Evolutionary conservation across 768 basidiomycete genomes (phyloP), one percentile per base, ranked within the genome.

Genomic region (Leccinum incarnatum): DNA sequence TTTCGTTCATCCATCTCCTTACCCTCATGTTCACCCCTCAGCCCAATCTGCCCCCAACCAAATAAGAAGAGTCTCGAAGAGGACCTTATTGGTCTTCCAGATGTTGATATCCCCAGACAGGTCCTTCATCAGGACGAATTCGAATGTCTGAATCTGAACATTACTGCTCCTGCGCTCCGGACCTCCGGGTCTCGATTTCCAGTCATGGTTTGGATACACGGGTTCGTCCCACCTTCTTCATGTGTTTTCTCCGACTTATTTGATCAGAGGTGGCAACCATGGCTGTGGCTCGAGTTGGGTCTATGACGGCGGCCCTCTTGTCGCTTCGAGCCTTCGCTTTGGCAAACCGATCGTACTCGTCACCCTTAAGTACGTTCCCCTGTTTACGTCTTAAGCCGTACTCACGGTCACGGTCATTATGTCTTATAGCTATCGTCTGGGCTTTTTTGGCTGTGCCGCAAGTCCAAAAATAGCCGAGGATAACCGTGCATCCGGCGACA

Each of bases 121-220:
- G 65, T 72, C 12, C 73, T 88, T 36, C 78, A 79, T 62, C 85
- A 88, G 53, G 81, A 89, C 69, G 90, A 92, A 71, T 89, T 91
- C 37, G 86, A 89, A 54, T 92, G 90, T 71, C 76, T 91, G 23
- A 92, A 91, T 68, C 71, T 92, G 59, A 91, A 89, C 72, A 88
- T 92, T 54, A 89, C 88, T n/a, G 81, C 83, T 56, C 90, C 90
- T 10, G 83, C 80, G 25, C 82, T 81, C 17, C 75, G 85, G 19
- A 76, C 72, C 4, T 65, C 79, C 3, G 75, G 76, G 49, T 85
- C 87, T 42, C 79, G 76, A 46, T 61, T 87, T 15, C 90, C 90
- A 6, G 89, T 92, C 63, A 90, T 92, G 89, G 70, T 91, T 48
- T 92, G 89, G 90, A 77, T 92, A n/a, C 90, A 92, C 74, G 90